Percentiles rank a stretch among this genome's conserved stretches.
phyloP scores from a whole-genome alignment of 2,329 filamentous ascomycete genomes.

The Aureobasidium melanogenum region DNA sequence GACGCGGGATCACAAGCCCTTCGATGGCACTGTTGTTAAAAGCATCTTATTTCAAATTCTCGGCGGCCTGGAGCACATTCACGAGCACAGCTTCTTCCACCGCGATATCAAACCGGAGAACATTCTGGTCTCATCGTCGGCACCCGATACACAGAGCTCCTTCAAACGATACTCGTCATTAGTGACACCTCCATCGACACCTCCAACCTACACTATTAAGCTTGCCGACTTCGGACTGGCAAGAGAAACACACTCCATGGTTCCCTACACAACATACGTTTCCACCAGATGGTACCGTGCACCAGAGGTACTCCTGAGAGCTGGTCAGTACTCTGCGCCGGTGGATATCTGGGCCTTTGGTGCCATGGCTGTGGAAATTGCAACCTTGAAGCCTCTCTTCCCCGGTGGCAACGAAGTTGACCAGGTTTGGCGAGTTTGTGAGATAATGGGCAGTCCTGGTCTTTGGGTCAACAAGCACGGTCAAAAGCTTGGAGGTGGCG shows the following conservation, averaged over 20 bases:
- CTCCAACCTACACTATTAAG: constrained; percentile 90
- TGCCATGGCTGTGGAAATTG: constrained; percentile 97
- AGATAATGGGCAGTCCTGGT: constrained; percentile 98
- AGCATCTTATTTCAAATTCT: constrained; percentile 97
- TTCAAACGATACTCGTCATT: constrained; percentile 90
- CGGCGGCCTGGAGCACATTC: constrained; percentile 91
- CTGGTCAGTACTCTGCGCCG: constrained; percentile 92
- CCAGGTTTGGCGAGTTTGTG: constrained; percentile 96
- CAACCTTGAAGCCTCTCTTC: constrained; percentile 92
- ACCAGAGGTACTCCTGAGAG: constrained; percentile 85
- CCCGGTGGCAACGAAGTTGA: constrained; percentile 97
- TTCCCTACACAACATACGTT: constrained; percentile 96
- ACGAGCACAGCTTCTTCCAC: constrained; percentile 95
- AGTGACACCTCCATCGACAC: constrained; percentile 90
- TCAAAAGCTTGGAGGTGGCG: constrained; percentile 78
- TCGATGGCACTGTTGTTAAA: constrained; percentile 88
- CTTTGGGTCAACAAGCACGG: constrained; percentile 96
- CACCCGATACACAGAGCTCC: constrained; percentile 70
- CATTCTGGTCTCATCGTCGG: constrained; percentile 89
- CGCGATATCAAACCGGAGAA: constrained; percentile 99
- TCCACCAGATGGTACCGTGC: constrained; percentile 94
- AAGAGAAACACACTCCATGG: constrained; percentile 91
- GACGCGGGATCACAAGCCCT: constrained; percentile 84
- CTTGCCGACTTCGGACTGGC: constrained; percentile 97
- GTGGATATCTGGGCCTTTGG: constrained; percentile 98